phyloP scores from a whole-genome alignment of 148 eudicot species.

The Hydrangea macrophylla region DNA sequence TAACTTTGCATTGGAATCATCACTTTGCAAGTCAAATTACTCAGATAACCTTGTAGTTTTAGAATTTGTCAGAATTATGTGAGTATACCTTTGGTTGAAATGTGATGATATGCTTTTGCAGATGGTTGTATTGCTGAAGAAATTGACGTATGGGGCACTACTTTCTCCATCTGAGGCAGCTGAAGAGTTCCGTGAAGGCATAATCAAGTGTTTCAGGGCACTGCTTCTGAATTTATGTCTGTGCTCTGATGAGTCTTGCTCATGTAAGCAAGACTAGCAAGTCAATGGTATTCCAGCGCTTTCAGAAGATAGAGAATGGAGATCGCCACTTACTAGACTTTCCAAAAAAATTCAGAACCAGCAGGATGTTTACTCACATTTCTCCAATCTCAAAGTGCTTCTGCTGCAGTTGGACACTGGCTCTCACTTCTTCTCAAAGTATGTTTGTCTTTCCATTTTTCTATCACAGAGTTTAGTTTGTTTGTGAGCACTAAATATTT shows the following conservation, averaged over 20 bases:
- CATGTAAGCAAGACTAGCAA: slow-evolving; percentile 70
- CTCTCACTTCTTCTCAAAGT: slow-evolving; percentile 85
- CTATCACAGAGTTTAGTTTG: neutral
- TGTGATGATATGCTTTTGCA: slow-evolving; percentile 23
- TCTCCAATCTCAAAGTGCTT: slow-evolving; percentile 80
- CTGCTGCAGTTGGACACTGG: slow-evolving; percentile 95
- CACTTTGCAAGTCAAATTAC: neutral
- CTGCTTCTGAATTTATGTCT: slow-evolving; percentile 46
- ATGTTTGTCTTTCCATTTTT: slow-evolving; percentile 17
- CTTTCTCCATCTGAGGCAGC: slow-evolving; percentile 80
- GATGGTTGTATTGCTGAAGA: slow-evolving; percentile 83
- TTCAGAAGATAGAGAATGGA: slow-evolving; percentile 31
- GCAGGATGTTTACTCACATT: slow-evolving; percentile 71
- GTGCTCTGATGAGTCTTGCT: slow-evolving; percentile 64
- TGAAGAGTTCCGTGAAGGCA: slow-evolving; percentile 93
- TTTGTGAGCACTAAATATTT: neutral
- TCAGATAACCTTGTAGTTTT: neutral
- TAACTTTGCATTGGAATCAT: neutral
- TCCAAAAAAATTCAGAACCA: slow-evolving; percentile 20
- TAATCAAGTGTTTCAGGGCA: slow-evolving; percentile 69
- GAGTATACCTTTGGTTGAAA: neutral
- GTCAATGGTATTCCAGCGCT: slow-evolving; percentile 48
- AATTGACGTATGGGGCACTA: slow-evolving; percentile 81
- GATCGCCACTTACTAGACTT: slow-evolving; percentile 16
- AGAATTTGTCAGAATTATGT: neutral